Percentiles rank a stretch among this genome's conserved stretches.
These are phyloP conservation scores for Jackrogersella minutella DNA, from an alignment of 495 filamentous ascomycete genomes.

Conservation along the genomic window DNA sequence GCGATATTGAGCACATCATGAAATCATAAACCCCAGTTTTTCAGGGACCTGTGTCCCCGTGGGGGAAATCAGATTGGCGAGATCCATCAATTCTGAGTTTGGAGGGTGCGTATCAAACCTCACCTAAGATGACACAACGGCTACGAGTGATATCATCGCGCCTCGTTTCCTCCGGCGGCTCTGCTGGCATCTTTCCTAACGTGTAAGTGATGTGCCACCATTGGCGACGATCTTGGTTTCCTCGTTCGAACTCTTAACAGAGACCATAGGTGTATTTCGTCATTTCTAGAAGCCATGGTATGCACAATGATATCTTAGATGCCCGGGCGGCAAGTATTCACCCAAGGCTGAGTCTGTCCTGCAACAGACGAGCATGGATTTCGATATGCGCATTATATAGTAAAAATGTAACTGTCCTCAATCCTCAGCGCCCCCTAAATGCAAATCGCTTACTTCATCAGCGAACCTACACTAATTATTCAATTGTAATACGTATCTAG, in stretches of 20 bases:
- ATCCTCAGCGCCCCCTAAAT: too few species aligned
- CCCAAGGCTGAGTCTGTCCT: not conserved
- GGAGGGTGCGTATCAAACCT: not conserved
- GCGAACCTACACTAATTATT: too few species aligned
- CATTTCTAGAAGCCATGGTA: slow-evolving; percentile 8
- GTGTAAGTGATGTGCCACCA: slow-evolving; percentile 7
- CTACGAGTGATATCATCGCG: slow-evolving; percentile 28
- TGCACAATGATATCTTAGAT: not conserved
- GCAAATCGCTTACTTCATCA: too few species aligned
- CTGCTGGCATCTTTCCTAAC: slow-evolving; percentile 23
- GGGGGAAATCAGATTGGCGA: slow-evolving; percentile 2
- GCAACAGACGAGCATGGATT: too few species aligned
- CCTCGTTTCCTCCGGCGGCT: slow-evolving; percentile 24
- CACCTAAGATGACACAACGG: not conserved
- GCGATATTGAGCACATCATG: slow-evolving; percentile 39
- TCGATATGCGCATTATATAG: too few species aligned
- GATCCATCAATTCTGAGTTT: slow-evolving; percentile 7
- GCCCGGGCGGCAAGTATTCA: not conserved
- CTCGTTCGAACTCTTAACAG: not conserved
- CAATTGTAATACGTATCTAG: too few species aligned
- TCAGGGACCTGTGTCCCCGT: slow-evolving; percentile 7
- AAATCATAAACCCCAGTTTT: slow-evolving; percentile 41
- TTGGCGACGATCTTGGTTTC: slow-evolving; percentile 1
- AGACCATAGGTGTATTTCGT: not conserved
- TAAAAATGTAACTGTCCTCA: too few species aligned